Base-by-base conservation (phyloP, 2,329 filamentous ascomycete genomes). In the Waltergamsia citrina region DNA sequence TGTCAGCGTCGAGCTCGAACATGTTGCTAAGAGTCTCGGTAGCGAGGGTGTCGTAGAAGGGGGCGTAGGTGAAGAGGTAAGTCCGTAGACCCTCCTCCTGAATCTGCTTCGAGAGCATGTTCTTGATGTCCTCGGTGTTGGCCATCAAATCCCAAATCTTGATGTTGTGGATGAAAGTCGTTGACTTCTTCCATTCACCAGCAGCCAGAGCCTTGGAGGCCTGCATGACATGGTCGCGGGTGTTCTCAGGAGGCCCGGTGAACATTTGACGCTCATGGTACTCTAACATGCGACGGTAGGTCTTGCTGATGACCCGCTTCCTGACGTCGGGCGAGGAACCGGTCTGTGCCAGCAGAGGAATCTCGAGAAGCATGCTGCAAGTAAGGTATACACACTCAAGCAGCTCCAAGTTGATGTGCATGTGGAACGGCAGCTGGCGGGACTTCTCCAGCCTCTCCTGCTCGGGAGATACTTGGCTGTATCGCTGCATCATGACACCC, bases 61-160 rank as follows among this genome's bases (percentile, higher is more conserved):
- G 92, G 24, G 93, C 92, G 62, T 98, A 98, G 36, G 92, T 98
- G 74, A 98, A 98, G 49, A 98, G 85, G 60, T 96, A 98, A 35
- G 92, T 98, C 49, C 92, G 80, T 35, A 98, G 79, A 49, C 93
- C 92, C 68, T 98, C 92, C 61, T 98, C 92, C 61, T 98, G 93
- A 54, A 96, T 94, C 70, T 98, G 92, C 58, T 86, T 87, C 36
- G 88, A 85, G 41, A 98, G 84, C 92, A 98, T 95, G 35, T 74
- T 63, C 78, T 96, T 96, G 71, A 96, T 94, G 59, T 87, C 84
- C 37, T 90, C 85, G 17, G 84, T 75, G 60, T 92, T 81, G 38
- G 88, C 84, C 77, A 98, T 93, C 46, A 98, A 74, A 36, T 98
- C 92, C 92, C 92, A 98, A 58, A 98, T 98, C 78, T 95, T 98